Evolutionary conservation across 2,329 filamentous ascomycete genomes (phyloP), one percentile per base, ranked within the genome.

Genomic region (Metarhizium sp.): DNA sequence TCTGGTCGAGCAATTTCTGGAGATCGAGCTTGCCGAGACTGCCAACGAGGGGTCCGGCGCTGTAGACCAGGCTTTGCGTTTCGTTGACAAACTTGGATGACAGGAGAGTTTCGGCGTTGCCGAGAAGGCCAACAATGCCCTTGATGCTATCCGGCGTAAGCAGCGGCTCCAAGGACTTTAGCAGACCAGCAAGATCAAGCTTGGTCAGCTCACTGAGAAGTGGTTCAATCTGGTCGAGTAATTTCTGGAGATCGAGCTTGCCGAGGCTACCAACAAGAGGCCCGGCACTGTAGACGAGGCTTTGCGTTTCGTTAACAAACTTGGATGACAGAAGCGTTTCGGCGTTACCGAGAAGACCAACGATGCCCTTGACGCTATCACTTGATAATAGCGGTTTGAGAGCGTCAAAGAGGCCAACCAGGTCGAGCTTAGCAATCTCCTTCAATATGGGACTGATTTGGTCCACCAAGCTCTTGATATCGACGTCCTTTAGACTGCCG

Each of bases 11-110:
- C 0, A 67, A 25, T 6, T 64, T 66, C 53, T 65, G 54, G 0
- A 74, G 55, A 40, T 74, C 67, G 10, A 72, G 64, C 48, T 69
- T 66, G 47, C 64, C 64, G 5, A 74, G 58, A 2, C 63, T 66
- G 6, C 62, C 59, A 1, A 74, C 59, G 0, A 74, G 58, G 0
- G 71, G 71, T 34, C 55, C 57, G 55, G 67, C 66, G 30, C 62
- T 61, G 0, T 59, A 57, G 6, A 68, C 58, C 1, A 69, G 56
- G 3, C 59, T 57, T 16, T 65, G 63, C 0, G 71, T 60, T 2
- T 68, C 66, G 29, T 66, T 63, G 40, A 74, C 61, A 0, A 67
- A 67, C 0, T 70, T 60, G 2, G 65, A 57, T 2, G 66, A 67
- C 0, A 74, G 58, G 0, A 70, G 62, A 3, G 59, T 42, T 50